Conservation (phyloP, 2,329 filamentous ascomycete genomes). For the Cordyceps javanica region DNA sequence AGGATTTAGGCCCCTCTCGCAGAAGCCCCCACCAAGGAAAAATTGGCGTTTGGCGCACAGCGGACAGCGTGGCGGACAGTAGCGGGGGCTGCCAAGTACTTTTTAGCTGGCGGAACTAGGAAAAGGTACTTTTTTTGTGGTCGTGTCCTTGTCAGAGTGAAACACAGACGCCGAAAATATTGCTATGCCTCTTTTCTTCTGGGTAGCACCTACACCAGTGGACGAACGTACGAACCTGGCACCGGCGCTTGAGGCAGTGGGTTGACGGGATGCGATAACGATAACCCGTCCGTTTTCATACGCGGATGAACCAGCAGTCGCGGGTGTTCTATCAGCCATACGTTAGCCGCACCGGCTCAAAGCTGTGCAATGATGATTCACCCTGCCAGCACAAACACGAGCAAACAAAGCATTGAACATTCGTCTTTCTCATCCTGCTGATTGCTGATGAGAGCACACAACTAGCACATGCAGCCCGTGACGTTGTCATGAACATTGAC, state of each 20-base stretch:
- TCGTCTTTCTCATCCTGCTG: background rate
- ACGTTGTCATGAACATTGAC: background rate
- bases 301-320: background rate
- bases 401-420: background rate
- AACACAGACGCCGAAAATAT: background rate
- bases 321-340: background rate
- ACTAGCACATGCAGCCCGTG: background rate
- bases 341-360: background rate
- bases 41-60: slow-evolving; percentile 9
- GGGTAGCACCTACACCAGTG: background rate
- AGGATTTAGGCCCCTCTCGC: slow-evolving; percentile 11
- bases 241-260: background rate
- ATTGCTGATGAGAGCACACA: background rate
- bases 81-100: background rate
- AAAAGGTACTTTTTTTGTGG: background rate
- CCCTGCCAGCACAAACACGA: background rate
- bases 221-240: background rate
- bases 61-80: background rate
- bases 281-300: slow-evolving; percentile 26
- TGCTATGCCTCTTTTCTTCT: background rate
- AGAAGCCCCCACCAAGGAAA: slow-evolving; percentile 10
- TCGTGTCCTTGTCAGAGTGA: background rate
- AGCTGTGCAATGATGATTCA: background rate
- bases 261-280: slow-evolving; percentile 33
- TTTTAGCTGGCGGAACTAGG: background rate